phyloP scores from a whole-genome alignment of 208 protist genomes.

The Acanthamoeba sp. region DNA sequence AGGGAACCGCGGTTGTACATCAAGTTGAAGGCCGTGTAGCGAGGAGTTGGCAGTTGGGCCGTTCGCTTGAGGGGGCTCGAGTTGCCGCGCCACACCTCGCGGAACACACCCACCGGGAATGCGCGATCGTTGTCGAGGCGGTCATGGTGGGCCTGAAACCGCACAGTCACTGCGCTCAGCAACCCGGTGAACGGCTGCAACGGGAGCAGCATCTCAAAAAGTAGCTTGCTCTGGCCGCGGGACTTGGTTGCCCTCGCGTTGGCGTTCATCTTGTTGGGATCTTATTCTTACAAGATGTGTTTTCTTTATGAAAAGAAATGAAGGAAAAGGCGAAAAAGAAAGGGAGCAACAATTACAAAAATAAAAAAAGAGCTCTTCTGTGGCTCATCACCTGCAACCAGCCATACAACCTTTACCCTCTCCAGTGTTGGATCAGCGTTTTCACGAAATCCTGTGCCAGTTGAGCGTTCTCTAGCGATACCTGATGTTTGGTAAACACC shows the following conservation, averaged over 20 bases:
- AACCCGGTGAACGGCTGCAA: slow-evolving; percentile 42
- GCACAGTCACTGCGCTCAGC: slow-evolving; percentile 1
- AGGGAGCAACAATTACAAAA: no score
- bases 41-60: background rate
- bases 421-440: background rate
- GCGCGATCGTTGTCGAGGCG: slow-evolving; percentile 31
- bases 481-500: background rate
- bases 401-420: no score
- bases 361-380: no score
- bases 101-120: background rate
- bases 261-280: background rate
- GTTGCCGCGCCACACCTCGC: slow-evolving; percentile 51
- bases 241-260: background rate
- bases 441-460: slow-evolving; percentile 33
- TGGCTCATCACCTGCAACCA: no score
- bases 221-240: background rate
- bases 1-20: slow-evolving; percentile 21
- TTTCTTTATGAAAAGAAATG: no score
- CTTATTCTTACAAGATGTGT: no score
- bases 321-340: no score
- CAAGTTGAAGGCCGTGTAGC: background rate
- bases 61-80: slow-evolving; percentile 5
- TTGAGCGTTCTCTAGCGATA: slow-evolving; percentile 16
- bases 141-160: slow-evolving; percentile 27
- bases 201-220: slow-evolving; percentile 28